phyloP scores from a whole-genome alignment of 192 early-diverging fungal species.

The Linderina pennispora region DNA sequence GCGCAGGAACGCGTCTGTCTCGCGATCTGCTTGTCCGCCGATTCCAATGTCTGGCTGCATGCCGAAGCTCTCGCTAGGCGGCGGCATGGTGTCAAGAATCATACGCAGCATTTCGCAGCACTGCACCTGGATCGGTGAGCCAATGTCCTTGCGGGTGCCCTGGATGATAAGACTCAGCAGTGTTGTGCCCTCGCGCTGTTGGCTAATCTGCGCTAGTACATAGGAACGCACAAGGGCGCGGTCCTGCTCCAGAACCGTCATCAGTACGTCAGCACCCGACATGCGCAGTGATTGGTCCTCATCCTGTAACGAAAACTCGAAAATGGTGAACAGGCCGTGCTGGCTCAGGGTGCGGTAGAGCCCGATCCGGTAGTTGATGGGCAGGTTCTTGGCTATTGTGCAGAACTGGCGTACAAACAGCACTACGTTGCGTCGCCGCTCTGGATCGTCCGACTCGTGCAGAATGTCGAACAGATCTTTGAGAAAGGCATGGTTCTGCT shows the following conservation, averaged over 20 bases:
- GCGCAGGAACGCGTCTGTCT: constrained; percentile 68
- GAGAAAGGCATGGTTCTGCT: constrained; percentile 62
- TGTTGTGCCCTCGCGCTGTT: constrained; percentile 31
- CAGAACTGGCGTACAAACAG: constrained; percentile 78
- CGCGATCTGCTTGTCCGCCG: constrained; percentile 37
- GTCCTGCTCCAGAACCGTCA: constrained; percentile 73
- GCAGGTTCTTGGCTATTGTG: constrained; percentile 65
- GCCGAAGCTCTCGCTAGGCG: constrained; percentile 6
- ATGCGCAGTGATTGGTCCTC: constrained; percentile 50
- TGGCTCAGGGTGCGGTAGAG: constrained; percentile 66
- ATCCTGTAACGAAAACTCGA: constrained; percentile 64
- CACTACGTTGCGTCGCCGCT: constrained; percentile 69
- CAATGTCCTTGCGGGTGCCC: constrained; percentile 54
- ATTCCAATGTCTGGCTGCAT: constrained; percentile 14
- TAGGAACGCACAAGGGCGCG: constrained; percentile 65
- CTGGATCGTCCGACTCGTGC: constrained; percentile 32
- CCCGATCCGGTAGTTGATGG: constrained; percentile 50
- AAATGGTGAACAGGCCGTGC: constrained; percentile 72
- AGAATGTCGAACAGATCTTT: constrained; percentile 66
- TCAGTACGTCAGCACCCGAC: constrained; percentile 64
- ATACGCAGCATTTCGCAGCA: constrained; percentile 69
- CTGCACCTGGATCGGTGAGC: constrained; percentile 62
- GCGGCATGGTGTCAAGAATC: constrained; percentile 59
- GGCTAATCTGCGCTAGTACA: constrained; percentile 56
- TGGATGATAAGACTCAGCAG: constrained; percentile 65